Conservation (phyloP, 305 asterid species). For the Fraxinus angustifolia region DNA sequence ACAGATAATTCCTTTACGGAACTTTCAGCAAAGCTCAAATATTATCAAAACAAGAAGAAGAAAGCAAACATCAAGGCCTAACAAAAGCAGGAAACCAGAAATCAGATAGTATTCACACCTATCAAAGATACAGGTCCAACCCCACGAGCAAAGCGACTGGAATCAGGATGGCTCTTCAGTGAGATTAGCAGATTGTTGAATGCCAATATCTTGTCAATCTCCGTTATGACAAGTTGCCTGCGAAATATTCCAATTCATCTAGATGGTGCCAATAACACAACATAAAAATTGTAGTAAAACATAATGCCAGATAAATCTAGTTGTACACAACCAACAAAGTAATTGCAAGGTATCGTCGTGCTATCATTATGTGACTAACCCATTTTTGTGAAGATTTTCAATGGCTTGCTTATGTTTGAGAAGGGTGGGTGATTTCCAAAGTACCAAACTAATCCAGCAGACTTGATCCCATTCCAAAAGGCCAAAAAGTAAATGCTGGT, state of each 20-base stretch:
- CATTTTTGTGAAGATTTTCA: conserved; percentile 12
- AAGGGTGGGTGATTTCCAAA: background rate
- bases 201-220: conserved; percentile 73
- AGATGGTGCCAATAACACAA: conserved; percentile 4
- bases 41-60: conserved; percentile 14
- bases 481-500: background rate
- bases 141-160: conserved; percentile 77
- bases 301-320: background rate
- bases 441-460: background rate
- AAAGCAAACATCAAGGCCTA: conserved; percentile 8
- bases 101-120: conserved; percentile 43
- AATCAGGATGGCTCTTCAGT: conserved; percentile 70
- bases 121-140: conserved; percentile 72
- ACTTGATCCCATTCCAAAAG: background rate
- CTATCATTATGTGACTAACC: background rate
- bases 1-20: conserved; percentile 6
- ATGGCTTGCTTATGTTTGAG: background rate
- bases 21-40: conserved; percentile 6
- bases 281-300: background rate
- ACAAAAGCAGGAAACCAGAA: conserved; percentile 7
- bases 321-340: conserved; percentile 1
- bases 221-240: conserved; percentile 69
- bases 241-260: conserved; percentile 16
- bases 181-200: conserved; percentile 72
- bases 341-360: conserved; percentile 12